A percentile compares a stretch with the other conserved stretches of the same genome.
phyloP scores from a whole-genome alignment of 306 rosid genomes.

The Quercus agrifolia region DNA sequence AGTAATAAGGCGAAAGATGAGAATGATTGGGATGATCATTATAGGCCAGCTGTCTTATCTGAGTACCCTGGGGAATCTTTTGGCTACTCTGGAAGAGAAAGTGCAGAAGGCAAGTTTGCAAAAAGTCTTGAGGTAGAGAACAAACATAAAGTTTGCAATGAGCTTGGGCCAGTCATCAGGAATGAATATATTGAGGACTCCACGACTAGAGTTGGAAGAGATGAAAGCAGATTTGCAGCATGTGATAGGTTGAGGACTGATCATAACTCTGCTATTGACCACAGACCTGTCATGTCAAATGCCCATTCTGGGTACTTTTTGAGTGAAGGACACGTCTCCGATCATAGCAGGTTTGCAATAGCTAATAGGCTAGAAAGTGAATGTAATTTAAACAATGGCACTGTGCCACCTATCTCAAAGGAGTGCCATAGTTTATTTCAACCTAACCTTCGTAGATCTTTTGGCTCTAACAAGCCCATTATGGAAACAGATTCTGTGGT shows the following conservation, averaged over 20 bases:
- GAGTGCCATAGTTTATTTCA: slow-evolving; percentile 24
- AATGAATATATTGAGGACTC: slow-evolving; percentile 18
- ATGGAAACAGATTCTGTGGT: slow-evolving; percentile 20
- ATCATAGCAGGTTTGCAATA: slow-evolving; percentile 15
- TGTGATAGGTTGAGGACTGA: slow-evolving; percentile 14
- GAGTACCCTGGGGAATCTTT: slow-evolving; percentile 23
- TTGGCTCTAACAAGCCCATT: slow-evolving; percentile 24
- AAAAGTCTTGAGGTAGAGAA: slow-evolving; percentile 7
- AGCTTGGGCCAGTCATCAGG: slow-evolving; percentile 7
- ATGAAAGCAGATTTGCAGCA: slow-evolving; percentile 17
- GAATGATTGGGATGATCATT: slow-evolving; percentile 5
- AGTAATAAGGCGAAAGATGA: slow-evolving; percentile 9
- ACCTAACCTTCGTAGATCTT: slow-evolving; percentile 13
- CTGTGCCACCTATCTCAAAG: slow-evolving; percentile 15
- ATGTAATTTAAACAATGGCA: slow-evolving; percentile 11
- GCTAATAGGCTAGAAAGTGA: slow-evolving; percentile 23
- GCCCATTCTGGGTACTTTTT: slow-evolving; percentile 17
- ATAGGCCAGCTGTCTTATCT: slow-evolving; percentile 7
- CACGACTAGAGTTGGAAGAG: slow-evolving; percentile 11
- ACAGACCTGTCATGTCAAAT: slow-evolving; percentile 12
- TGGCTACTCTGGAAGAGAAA: slow-evolving; percentile 5
- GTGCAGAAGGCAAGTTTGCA: slow-evolving; percentile 8
- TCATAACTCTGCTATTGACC: slow-evolving; percentile 4
- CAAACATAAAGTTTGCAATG: slow-evolving; percentile 17
- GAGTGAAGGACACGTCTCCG: slow-evolving; percentile 19